Conservation (phyloP, 2,329 filamentous ascomycete genomes). For the Zymoseptoria tritici region DNA sequence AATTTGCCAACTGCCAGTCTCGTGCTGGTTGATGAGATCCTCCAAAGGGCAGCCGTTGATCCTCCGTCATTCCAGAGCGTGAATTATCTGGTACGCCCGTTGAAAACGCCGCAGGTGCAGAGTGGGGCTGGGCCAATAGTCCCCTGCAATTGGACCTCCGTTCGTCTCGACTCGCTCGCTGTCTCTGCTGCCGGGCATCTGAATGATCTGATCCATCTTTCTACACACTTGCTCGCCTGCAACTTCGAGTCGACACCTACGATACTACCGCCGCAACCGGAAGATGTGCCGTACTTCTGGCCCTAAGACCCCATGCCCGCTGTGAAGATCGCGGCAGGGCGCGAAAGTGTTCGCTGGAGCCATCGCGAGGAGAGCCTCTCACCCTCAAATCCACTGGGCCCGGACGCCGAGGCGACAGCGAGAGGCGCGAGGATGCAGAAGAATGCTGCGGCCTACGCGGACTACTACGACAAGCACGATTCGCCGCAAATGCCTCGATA, state of each 20-base stretch:
- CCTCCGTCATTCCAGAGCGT: not conserved
- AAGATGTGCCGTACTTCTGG: not conserved
- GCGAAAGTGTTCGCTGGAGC: slow-evolving; percentile 16
- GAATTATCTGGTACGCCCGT: not conserved
- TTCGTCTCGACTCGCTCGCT: not conserved
- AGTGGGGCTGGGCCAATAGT: not conserved
- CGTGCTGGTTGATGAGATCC: not conserved
- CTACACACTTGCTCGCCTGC: slow-evolving; percentile 16
- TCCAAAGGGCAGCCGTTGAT: not conserved
- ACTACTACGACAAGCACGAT: slow-evolving; percentile 15
- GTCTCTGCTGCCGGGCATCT: not conserved
- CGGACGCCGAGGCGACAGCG: not conserved
- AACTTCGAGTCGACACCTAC: slow-evolving; percentile 47
- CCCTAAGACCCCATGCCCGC: slow-evolving; percentile 14
- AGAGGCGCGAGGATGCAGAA: not conserved
- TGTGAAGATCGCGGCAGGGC: slow-evolving; percentile 18
- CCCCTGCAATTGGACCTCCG: not conserved
- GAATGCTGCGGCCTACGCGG: slow-evolving; percentile 6
- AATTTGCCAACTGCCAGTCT: not conserved
- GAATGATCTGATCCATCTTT: not conserved
- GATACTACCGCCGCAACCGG: slow-evolving; percentile 1
- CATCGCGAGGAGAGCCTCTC: slow-evolving; percentile 8
- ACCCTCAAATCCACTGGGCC: not conserved
- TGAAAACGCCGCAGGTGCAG: not conserved
- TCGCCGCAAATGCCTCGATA: slow-evolving; percentile 15